phyloP scores from a whole-genome alignment of 139 green algal species.

The Chlamydomonas schloesseri region DNA sequence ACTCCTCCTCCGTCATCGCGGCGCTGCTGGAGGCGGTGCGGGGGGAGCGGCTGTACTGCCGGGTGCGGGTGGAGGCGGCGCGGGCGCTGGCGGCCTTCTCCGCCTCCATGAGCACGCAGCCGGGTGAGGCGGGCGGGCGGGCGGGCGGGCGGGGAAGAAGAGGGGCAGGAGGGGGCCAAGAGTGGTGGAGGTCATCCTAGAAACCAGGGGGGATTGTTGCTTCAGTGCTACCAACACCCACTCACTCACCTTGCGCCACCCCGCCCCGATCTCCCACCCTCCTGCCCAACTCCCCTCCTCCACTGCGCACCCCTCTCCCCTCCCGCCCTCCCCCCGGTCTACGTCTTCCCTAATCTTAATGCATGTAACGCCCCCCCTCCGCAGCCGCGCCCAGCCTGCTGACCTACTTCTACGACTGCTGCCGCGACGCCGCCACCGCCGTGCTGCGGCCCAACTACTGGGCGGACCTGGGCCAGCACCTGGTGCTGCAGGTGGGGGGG shows the following conservation, averaged over 20 bases:
- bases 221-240: too few relatives aligned
- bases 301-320: too few relatives aligned
- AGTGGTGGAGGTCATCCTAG: too few relatives aligned
- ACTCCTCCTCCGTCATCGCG: slow-evolving; percentile 37
- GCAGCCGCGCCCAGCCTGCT: slow-evolving; percentile 32
- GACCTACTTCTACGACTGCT: slow-evolving; percentile 38
- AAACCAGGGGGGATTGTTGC: too few relatives aligned
- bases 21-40: slow-evolving; percentile 31
- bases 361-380: not conserved
- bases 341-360: not conserved
- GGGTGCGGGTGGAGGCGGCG: slow-evolving; percentile 23
- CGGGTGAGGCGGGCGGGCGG: not conserved
- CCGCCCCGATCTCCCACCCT: too few relatives aligned
- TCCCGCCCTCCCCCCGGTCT: not conserved
- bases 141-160: not conserved
- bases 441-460: slow-evolving; percentile 55
- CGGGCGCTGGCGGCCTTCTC: slow-evolving; percentile 32
- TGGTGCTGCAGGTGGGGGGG: slow-evolving; percentile 29
- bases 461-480: slow-evolving; percentile 16
- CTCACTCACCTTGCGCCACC: too few relatives aligned
- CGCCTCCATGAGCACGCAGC: slow-evolving; percentile 37
- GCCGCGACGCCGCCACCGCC: slow-evolving; percentile 3
- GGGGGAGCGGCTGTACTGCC: slow-evolving; percentile 5
- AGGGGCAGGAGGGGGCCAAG: not conserved
- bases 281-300: too few relatives aligned